phyloP scores from a whole-genome alignment of 768 basidiomycete species.

The Lepiota brunneoincarnata region DNA sequence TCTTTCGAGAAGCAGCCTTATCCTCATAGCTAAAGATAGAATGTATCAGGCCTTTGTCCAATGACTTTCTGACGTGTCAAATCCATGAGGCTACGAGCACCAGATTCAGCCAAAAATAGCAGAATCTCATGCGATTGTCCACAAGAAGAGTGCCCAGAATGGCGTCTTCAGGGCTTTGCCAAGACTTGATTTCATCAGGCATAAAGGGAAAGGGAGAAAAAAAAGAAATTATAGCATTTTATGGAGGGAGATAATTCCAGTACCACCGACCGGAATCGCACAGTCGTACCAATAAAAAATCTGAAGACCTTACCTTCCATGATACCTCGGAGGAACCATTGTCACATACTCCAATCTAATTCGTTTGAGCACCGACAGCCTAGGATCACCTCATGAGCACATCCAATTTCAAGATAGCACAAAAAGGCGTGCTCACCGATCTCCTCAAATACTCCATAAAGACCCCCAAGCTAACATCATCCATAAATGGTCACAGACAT shows the following conservation, averaged over 20 bases:
- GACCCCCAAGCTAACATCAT: conserved; percentile 73
- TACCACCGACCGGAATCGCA: no score
- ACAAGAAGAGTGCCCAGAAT: neutral
- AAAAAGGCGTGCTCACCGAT: conserved; percentile 39
- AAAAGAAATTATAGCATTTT: conserved; percentile 6
- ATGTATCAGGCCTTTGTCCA: neutral
- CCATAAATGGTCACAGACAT: conserved; percentile 93
- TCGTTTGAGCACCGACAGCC: conserved; percentile 31
- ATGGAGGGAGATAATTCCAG: neutral
- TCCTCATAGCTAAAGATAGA: neutral
- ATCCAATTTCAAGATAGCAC: neutral
- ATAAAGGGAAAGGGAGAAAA: neutral
- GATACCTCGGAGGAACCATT: no score
- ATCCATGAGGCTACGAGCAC: neutral
- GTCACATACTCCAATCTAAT: conserved; percentile 14
- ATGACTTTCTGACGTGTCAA: neutral
- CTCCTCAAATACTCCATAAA: conserved; percentile 98
- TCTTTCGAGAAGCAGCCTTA: neutral
- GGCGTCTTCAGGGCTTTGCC: neutral
- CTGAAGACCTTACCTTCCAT: neutral
- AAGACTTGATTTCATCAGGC: no score
- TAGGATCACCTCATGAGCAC: conserved; percentile 2
- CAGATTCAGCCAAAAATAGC: no score
- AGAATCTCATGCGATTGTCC: no score
- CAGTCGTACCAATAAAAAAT: neutral